These are phyloP conservation scores for Globisporangium splendens DNA, from an alignment of 352 stramenopile genomes.

Conservation along the genomic window DNA sequence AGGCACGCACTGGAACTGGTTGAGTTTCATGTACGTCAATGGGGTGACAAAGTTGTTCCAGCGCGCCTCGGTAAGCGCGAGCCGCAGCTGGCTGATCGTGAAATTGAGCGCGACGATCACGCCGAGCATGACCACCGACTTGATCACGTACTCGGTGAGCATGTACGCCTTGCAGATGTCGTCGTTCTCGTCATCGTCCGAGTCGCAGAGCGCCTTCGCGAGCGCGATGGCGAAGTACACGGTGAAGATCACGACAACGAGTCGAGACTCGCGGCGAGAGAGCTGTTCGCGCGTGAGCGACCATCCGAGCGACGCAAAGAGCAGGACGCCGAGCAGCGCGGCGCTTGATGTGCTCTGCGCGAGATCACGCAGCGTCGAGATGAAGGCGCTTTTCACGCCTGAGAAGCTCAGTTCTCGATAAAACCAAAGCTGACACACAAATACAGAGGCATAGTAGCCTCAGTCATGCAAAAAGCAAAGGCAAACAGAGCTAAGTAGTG, in stretches of 20 bases:
- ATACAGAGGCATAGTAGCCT: not conserved
- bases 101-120: slow-evolving; percentile 71
- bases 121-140: slow-evolving; percentile 60
- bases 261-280: slow-evolving; percentile 30
- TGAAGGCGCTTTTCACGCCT: slow-evolving; percentile 23
- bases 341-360: slow-evolving; percentile 37
- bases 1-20: slow-evolving; percentile 52
- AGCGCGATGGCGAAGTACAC: slow-evolving; percentile 39
- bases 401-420: slow-evolving; percentile 39
- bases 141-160: slow-evolving; percentile 62
- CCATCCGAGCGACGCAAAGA: slow-evolving; percentile 58
- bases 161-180: slow-evolving; percentile 56
- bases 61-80: slow-evolving; percentile 38
- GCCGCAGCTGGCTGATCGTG: slow-evolving; percentile 49
- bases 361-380: slow-evolving; percentile 30
- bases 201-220: slow-evolving; percentile 42
- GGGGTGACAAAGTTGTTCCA: slow-evolving; percentile 61
- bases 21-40: slow-evolving; percentile 67
- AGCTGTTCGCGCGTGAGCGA: slow-evolving; percentile 52
- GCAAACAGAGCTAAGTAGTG: not conserved
- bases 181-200: slow-evolving; percentile 23
- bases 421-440: slow-evolving; percentile 33
- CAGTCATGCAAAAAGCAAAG: not conserved
- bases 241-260: slow-evolving; percentile 31
- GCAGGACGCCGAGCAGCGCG: slow-evolving; percentile 37